phyloP scores from a whole-genome alignment of 2,329 filamentous ascomycete species.

The Colletotrichum eleusines region DNA sequence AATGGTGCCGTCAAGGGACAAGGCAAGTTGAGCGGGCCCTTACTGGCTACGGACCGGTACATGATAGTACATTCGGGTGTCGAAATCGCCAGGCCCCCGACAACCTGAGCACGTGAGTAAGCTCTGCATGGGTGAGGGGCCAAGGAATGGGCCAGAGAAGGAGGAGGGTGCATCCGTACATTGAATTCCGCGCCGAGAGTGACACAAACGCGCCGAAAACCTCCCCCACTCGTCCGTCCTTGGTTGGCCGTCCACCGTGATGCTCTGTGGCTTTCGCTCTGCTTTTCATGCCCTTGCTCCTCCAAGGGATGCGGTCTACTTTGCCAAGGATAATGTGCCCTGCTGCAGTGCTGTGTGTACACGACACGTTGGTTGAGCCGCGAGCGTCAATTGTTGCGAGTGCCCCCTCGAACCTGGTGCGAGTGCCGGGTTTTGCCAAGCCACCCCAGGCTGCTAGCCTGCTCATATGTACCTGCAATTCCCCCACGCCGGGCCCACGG shows the following conservation, averaged over 20 bases:
- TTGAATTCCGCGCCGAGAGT: slow-evolving; percentile 15
- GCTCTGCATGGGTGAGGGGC: slow-evolving; percentile 36
- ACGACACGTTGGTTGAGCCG: slow-evolving; percentile 4
- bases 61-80: slow-evolving; percentile 35
- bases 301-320: background rate
- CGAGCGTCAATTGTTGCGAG: background rate
- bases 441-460: slow-evolving; percentile 6
- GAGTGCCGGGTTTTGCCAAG: background rate
- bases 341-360: background rate
- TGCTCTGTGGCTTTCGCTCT: background rate
- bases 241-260: slow-evolving; percentile 8
- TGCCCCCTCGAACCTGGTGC: too few relatives aligned
- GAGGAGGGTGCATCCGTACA: slow-evolving; percentile 3
- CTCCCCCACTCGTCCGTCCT: slow-evolving; percentile 30
- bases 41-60: slow-evolving; percentile 33
- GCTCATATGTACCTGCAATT: slow-evolving; percentile 8
- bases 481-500: slow-evolving; percentile 26
- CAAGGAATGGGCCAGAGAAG: slow-evolving; percentile 9
- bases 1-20: slow-evolving; percentile 39
- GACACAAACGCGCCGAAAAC: slow-evolving; percentile 16
- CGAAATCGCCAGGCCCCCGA: slow-evolving; percentile 38
- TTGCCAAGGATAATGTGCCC: background rate
- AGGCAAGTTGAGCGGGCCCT: slow-evolving; percentile 34
- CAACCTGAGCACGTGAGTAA: slow-evolving; percentile 39
- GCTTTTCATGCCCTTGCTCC: background rate